Percentiles rank a stretch among this genome's conserved stretches.
Conservation (phyloP, 208 protist genomes). For the Trypanosoma lewisi region DNA sequence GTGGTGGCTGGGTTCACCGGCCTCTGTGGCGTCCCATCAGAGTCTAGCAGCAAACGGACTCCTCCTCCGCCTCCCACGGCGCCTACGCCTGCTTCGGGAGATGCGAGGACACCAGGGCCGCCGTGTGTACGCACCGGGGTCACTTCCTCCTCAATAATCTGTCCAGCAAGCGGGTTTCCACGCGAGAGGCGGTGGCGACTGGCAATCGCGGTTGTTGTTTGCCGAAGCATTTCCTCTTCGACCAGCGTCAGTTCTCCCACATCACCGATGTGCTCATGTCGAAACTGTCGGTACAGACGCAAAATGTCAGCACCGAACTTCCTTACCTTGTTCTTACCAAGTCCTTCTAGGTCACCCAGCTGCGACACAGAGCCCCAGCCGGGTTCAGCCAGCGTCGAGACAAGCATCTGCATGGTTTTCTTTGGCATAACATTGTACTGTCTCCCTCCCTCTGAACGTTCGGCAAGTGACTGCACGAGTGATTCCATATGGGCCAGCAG, state of each 20-base stretch:
- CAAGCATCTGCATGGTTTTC: conserved; percentile 76
- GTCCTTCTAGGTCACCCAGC: conserved; percentile 75
- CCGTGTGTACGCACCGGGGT: not conserved
- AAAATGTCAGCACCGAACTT: conserved; percentile 83
- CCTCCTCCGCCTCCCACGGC: no score
- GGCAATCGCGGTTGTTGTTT: conserved; percentile 42
- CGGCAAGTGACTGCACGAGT: conserved; percentile 72
- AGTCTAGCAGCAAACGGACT: conserved; percentile 23
- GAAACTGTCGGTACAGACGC: conserved; percentile 72
- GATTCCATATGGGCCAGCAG: conserved; percentile 64
- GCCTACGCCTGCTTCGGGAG: no score
- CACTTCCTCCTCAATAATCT: conserved; percentile 17
- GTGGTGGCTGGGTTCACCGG: not conserved
- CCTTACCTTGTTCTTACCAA: conserved; percentile 87
- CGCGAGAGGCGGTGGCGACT: conserved; percentile 46
- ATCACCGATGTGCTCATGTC: conserved; percentile 78
- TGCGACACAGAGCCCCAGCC: conserved; percentile 69
- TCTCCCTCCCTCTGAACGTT: conserved; percentile 65
- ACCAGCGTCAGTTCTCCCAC: conserved; percentile 55
- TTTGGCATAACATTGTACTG: conserved; percentile 86
- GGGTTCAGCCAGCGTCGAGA: conserved; percentile 55
- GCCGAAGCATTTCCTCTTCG: conserved; percentile 57
- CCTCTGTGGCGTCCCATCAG: conserved; percentile 16
- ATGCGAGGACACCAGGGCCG: not conserved
- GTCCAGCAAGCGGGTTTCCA: conserved; percentile 12